phyloP scores from a whole-genome alignment of 2,329 filamentous ascomycete species.

The Bipolaris zeicola region DNA sequence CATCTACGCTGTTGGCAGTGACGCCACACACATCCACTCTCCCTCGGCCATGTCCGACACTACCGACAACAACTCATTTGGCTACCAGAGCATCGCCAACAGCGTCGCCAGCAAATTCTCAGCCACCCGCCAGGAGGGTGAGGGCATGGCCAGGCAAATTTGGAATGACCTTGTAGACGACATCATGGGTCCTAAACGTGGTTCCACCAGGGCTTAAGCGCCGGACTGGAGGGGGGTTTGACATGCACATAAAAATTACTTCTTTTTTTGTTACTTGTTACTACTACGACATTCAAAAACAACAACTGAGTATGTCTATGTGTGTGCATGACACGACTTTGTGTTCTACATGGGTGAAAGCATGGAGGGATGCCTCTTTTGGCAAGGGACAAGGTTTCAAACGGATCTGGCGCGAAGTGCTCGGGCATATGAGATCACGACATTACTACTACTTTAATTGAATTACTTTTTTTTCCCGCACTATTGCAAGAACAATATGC shows the following conservation, averaged over 20 bases:
- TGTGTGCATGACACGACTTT: constrained; percentile 1
- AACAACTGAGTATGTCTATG: not conserved
- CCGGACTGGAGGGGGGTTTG: too few relatives aligned
- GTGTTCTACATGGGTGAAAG: constrained; percentile 1
- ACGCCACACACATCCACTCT: constrained; percentile 54
- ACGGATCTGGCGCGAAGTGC: constrained; percentile 41
- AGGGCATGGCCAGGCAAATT: constrained; percentile 51
- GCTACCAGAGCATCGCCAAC: constrained; percentile 63
- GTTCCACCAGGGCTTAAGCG: constrained; percentile 29
- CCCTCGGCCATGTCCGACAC: constrained; percentile 64
- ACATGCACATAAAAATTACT: not conserved
- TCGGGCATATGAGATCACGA: constrained; percentile 45
- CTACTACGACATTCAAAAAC: not conserved
- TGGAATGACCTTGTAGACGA: constrained; percentile 59
- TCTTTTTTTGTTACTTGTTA: not conserved
- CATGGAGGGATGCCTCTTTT: not conserved
- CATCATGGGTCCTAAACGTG: constrained; percentile 49
- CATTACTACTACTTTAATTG: constrained; percentile 17
- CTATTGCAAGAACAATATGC: not conserved
- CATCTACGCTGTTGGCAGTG: constrained; percentile 60
- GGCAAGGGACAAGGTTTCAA: not conserved
- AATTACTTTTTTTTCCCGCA: not conserved
- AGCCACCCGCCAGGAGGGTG: constrained; percentile 50
- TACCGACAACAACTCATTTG: constrained; percentile 60
- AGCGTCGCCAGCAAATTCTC: constrained; percentile 46